Conservation (phyloP, 352 stramenopile genomes). For the Phytophthora nicotianae region DNA sequence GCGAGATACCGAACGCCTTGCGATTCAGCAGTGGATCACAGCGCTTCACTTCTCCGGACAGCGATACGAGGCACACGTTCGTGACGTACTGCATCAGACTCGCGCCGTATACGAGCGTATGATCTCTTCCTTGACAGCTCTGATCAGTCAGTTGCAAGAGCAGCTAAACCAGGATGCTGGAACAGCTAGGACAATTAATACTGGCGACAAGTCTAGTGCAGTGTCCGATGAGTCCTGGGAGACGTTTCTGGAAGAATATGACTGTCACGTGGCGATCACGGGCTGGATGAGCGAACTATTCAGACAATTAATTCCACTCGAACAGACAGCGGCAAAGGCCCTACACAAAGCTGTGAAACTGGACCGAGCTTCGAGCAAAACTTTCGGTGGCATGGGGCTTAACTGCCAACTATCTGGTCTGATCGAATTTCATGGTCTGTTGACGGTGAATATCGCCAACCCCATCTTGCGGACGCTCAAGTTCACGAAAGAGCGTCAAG, state of each 20-base stretch:
- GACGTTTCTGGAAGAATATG: slow-evolving; percentile 14
- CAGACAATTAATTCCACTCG: slow-evolving; percentile 37
- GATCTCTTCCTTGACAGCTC: slow-evolving; percentile 8
- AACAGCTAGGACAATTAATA: neutral
- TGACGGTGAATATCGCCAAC: slow-evolving; percentile 49
- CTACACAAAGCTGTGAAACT: slow-evolving; percentile 34
- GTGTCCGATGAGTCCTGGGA: slow-evolving; percentile 13
- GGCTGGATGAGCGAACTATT: slow-evolving; percentile 56
- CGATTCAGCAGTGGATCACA: slow-evolving; percentile 42
- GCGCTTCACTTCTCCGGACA: slow-evolving; percentile 44
- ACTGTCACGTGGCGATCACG: slow-evolving; percentile 35
- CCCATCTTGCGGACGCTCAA: slow-evolving; percentile 59
- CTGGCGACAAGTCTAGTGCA: neutral
- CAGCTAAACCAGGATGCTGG: slow-evolving; percentile 6
- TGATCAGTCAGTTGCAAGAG: slow-evolving; percentile 26
- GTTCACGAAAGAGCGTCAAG: slow-evolving; percentile 55
- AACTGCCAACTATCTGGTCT: slow-evolving; percentile 31
- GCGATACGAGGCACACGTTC: slow-evolving; percentile 34
- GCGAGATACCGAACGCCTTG: slow-evolving; percentile 30
- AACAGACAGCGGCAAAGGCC: slow-evolving; percentile 42
- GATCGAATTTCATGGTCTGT: slow-evolving; percentile 40
- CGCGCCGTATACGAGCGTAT: slow-evolving; percentile 33
- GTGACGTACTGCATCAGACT: slow-evolving; percentile 23
- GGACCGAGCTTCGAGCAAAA: slow-evolving; percentile 6
- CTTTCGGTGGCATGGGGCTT: slow-evolving; percentile 13